These are phyloP conservation scores for Solanum paucissectum DNA, from an alignment of 257 asterid species.

Conservation along the genomic window DNA sequence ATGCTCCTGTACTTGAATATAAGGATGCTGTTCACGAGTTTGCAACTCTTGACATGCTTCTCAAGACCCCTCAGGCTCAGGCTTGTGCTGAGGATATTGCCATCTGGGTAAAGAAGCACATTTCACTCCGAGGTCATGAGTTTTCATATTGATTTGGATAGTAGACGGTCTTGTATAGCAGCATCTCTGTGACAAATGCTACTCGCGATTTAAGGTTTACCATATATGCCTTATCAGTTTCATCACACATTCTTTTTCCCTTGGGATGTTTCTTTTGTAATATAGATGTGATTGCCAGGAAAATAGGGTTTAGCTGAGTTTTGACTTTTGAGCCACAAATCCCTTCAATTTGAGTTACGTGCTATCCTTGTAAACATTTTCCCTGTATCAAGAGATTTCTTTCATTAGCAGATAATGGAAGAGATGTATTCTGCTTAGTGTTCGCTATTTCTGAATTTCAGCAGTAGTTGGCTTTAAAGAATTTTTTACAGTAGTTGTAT, in stretches of 20 bases:
- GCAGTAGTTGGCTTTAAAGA: background rate
- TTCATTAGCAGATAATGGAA: background rate
- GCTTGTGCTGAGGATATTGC: slow-evolving; percentile 86
- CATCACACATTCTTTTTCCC: background rate
- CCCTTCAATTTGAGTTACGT: slow-evolving; percentile 6
- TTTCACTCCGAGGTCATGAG: slow-evolving; percentile 85
- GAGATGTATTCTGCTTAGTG: background rate
- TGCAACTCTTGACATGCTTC: slow-evolving; percentile 80
- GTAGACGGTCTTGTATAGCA: background rate
- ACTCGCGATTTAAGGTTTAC: background rate
- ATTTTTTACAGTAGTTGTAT: background rate
- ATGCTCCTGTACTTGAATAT: slow-evolving; percentile 81
- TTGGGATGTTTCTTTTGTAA: slow-evolving; percentile 24
- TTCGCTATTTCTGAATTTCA: background rate
- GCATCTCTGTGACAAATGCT: background rate
- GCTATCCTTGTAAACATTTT: slow-evolving; percentile 17
- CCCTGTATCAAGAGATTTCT: slow-evolving; percentile 1
- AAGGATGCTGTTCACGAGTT: slow-evolving; percentile 88
- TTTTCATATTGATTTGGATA: slow-evolving; percentile 54
- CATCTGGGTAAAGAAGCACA: slow-evolving; percentile 87
- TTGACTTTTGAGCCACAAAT: slow-evolving; percentile 9
- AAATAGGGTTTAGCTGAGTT: slow-evolving; percentile 13
- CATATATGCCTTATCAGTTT: background rate
- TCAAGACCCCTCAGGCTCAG: slow-evolving; percentile 81
- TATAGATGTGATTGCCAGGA: slow-evolving; percentile 23